Percentiles rank a stretch among this genome's conserved stretches.
Evolutionary conservation across 2,329 filamentous ascomycete species (phyloP).

Genomic region (Parafenestella ontariensis): DNA sequence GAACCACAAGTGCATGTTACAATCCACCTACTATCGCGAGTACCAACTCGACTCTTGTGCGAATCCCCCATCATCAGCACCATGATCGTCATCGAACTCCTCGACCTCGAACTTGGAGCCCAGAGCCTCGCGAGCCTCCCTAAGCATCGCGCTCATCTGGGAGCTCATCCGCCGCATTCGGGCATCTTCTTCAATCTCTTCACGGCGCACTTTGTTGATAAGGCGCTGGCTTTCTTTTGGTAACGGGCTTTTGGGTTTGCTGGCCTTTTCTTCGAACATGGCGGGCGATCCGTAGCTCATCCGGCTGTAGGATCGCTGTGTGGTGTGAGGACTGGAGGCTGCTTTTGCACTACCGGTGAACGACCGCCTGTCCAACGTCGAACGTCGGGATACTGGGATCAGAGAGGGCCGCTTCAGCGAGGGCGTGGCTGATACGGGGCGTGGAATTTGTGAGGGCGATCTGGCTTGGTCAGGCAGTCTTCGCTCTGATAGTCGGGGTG

Average conservation of each 20-base stretch:
- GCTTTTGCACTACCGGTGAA: slow-evolving; percentile 22
- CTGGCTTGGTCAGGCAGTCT: slow-evolving; percentile 30
- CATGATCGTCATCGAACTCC: slow-evolving; percentile 33
- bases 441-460: slow-evolving; percentile 46
- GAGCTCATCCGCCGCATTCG: slow-evolving; percentile 81
- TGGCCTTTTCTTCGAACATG: slow-evolving; percentile 25
- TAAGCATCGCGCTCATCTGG: slow-evolving; percentile 83
- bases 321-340: slow-evolving; percentile 15
- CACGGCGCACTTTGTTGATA: slow-evolving; percentile 72
- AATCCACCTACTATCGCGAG: background rate
- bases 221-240: slow-evolving; percentile 74
- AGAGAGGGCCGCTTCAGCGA: slow-evolving; percentile 48
- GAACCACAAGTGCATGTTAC: background rate
- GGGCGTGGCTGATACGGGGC: slow-evolving; percentile 35
- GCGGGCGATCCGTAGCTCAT: slow-evolving; percentile 43
- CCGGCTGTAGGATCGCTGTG: slow-evolving; percentile 36
- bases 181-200: slow-evolving; percentile 79
- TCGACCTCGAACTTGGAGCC: slow-evolving; percentile 58
- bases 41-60: slow-evolving; percentile 1
- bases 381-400: slow-evolving; percentile 53
- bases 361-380: slow-evolving; percentile 31
- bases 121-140: slow-evolving; percentile 84
- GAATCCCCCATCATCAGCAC: slow-evolving; percentile 1
- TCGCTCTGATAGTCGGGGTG: slow-evolving; percentile 46
- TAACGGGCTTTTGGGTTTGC: slow-evolving; percentile 41